A percentile compares a stretch with the other conserved stretches of the same genome.
Evolutionary conservation across 2,329 filamentous ascomycete genomes (phyloP).

Genomic region (Fusarium tjaetaba): DNA sequence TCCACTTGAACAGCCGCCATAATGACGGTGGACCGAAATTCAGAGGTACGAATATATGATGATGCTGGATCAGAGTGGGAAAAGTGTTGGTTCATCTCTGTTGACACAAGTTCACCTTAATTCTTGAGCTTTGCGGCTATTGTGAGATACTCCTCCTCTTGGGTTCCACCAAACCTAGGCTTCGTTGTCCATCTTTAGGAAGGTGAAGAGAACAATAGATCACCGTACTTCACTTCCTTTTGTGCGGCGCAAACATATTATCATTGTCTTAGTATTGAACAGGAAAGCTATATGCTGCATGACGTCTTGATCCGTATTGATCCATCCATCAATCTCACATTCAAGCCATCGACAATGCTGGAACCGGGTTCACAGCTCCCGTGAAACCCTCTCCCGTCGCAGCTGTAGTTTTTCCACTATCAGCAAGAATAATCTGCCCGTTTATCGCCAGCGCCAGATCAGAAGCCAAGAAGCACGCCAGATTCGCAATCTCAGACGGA

Average conservation of each 20-base stretch:
- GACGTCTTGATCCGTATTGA: no score
- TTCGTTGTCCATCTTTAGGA: no score
- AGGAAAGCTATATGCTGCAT: no score
- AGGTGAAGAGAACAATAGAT: neutral
- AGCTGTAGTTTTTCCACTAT: conserved; percentile 23
- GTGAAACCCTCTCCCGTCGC: neutral
- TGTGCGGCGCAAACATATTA: no score
- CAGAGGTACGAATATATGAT: accelerated
- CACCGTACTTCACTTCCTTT: no score
- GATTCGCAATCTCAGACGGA: conserved; percentile 23
- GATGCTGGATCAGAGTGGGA: neutral
- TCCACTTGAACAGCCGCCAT: neutral
- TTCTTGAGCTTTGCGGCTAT: neutral
- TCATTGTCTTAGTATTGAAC: no score
- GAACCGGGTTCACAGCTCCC: neutral
- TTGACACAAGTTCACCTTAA: neutral
- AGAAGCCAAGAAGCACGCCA: conserved; percentile 32
- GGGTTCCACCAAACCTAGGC: no score
- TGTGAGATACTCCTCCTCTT: no score
- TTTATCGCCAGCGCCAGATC: conserved; percentile 20
- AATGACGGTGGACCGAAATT: neutral
- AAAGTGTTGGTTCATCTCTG: neutral
- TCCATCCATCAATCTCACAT: neutral
- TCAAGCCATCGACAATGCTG: neutral
- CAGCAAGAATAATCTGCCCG: conserved; percentile 31